phyloP scores from a whole-genome alignment of 2,329 filamentous ascomycete species.

The Didymella arachidicola region DNA sequence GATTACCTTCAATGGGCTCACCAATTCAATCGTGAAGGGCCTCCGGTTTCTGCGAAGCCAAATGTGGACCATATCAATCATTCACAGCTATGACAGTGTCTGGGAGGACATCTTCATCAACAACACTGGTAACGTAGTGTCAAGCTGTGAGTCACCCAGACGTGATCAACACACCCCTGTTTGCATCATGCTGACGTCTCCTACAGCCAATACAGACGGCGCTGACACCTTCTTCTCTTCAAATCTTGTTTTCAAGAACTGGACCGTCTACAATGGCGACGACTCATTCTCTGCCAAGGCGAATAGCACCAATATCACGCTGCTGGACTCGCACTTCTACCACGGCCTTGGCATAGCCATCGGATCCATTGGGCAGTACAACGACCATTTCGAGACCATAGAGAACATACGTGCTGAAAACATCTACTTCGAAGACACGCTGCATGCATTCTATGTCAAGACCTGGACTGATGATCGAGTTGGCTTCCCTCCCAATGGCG shows the following conservation, averaged over 20 bases:
- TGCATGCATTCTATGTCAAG: slow-evolving; percentile 63
- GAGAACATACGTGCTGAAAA: slow-evolving; percentile 60
- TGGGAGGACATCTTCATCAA: slow-evolving; percentile 63
- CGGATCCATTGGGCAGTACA: slow-evolving; percentile 65
- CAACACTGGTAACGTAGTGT: slow-evolving; percentile 46
- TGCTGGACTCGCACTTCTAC: slow-evolving; percentile 25
- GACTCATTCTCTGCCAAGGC: slow-evolving; percentile 29
- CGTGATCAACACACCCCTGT: background rate
- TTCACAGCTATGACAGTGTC: slow-evolving; percentile 57
- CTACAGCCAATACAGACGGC: slow-evolving; percentile 53
- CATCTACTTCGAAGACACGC: slow-evolving; percentile 56
- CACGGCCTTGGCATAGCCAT: slow-evolving; percentile 59
- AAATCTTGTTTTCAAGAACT: slow-evolving; percentile 54
- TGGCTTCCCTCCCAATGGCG: slow-evolving; percentile 65
- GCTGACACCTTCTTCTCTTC: slow-evolving; percentile 64
- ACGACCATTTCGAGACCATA: slow-evolving; percentile 58
- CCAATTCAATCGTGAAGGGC: slow-evolving; percentile 58
- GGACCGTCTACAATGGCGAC: slow-evolving; percentile 27
- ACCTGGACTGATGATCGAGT: slow-evolving; percentile 64
- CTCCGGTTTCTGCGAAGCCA: slow-evolving; percentile 64
- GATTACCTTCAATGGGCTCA: slow-evolving; percentile 61
- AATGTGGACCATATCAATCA: slow-evolving; percentile 67
- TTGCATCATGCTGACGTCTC: slow-evolving; percentile 14
- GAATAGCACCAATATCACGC: slow-evolving; percentile 29
- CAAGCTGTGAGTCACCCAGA: slow-evolving; percentile 21